Evolutionary conservation across 345 rosid species (phyloP).

Genomic region (Ailanthus altissimus): DNA sequence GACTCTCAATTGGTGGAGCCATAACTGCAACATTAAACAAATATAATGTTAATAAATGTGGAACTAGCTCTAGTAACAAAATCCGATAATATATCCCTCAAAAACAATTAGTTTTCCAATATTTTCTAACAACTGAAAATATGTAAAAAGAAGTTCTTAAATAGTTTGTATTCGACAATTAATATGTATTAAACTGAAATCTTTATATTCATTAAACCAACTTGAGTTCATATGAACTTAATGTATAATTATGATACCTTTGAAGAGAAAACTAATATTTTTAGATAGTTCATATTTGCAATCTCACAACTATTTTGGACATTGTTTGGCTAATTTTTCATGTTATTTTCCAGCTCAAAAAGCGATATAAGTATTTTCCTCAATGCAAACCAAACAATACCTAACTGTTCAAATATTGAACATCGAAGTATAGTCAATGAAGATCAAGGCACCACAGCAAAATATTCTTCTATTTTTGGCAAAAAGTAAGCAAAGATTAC

Average conservation of each 20-base stretch:
- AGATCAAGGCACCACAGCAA: neutral
- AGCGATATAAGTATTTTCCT: neutral
- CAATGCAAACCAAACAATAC: neutral
- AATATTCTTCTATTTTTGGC: neutral
- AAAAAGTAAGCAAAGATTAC: neutral
- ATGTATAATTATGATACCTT: neutral
- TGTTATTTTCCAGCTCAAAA: neutral
- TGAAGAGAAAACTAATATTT: neutral
- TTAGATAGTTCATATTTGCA: neutral
- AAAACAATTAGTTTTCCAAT: neutral
- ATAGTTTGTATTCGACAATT: neutral
- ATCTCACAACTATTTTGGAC: constrained; percentile 1
- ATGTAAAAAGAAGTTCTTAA: no score
- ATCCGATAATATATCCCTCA: constrained; percentile 2
- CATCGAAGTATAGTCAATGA: neutral
- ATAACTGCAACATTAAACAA: constrained; percentile 44
- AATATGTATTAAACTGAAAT: neutral
- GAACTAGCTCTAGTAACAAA: neutral
- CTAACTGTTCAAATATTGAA: neutral
- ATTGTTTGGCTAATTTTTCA: neutral
- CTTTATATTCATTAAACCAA: neutral
- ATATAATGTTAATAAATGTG: neutral
- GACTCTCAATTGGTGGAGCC: constrained; percentile 67
- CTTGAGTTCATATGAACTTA: neutral
- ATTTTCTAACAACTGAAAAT: neutral